Base-by-base conservation (phyloP, 495 filamentous ascomycete species). In the Aspergillus haitiensis region DNA sequence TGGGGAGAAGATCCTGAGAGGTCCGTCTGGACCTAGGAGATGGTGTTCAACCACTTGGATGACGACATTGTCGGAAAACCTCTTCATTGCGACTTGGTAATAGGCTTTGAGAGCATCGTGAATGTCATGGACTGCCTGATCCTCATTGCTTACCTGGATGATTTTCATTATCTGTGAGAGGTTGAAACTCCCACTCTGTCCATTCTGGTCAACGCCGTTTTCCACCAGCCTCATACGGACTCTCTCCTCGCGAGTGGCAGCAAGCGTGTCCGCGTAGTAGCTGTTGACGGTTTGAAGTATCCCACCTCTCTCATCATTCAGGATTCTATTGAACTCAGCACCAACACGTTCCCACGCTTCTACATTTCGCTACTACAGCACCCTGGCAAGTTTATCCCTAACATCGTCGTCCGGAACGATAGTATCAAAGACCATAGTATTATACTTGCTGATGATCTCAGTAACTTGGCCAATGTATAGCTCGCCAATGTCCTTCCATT, bases 21-120 rank as follows among this genome's bases (percentile, higher is more conserved):
- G 56, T 1, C 56, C 46, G 7, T 51, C 47, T 7, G 10, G 35
- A 2, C 56, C 56, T 1, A 58, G 36, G 6, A 58, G 40, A 13
- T 58, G 47, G 5, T 47, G 56, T 16, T 51, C 56, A 27, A 27
- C 21, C 21, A 27, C 21, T 27, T 27, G 69, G 3, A 67, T 15
- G n/a, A 64, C 33, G 12, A 74, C 47, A 46, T 71, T 75, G 44
- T 75, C 69, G 0, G 64, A 31, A 52, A 73, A 73, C 0, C 67
- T 50, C 42, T 73, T 72, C 27, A 59, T 15, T 2, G 71, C 64
- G 7, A 78, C 72, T 39, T 75, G 71, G 64, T 78, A 75, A 54
- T 75, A 79, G 0, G 75, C 60, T 35, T 72, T 70, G 8, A 78
- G 60, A 10, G 70, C 72, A 33, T 78, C 73, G 33, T 75, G 73